Conservation (phyloP, 106 monocot species). For the Dioscorea alata region DNA sequence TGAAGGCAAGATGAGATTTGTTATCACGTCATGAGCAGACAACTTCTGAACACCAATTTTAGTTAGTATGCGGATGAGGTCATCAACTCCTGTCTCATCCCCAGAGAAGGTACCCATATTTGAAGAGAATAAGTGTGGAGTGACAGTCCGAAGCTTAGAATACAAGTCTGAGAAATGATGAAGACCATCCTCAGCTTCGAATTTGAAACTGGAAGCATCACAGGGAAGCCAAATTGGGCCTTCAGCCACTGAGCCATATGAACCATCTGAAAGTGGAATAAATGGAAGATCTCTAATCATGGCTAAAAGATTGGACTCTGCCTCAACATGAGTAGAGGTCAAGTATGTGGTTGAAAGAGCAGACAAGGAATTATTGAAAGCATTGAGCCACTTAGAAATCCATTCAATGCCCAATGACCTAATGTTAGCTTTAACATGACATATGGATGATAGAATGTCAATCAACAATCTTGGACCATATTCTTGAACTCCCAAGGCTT, state of each 20-base stretch:
- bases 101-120: constrained; percentile 15
- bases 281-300: constrained; percentile 56
- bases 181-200: constrained; percentile 34
- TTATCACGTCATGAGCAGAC: constrained; percentile 82
- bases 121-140: constrained; percentile 36
- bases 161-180: constrained; percentile 61
- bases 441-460: constrained; percentile 59
- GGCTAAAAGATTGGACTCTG: constrained; percentile 54
- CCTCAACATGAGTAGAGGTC: constrained; percentile 13
- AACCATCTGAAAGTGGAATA: constrained; percentile 87
- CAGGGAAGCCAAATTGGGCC: constrained; percentile 91
- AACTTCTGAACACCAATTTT: constrained; percentile 75
- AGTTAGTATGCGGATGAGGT: constrained; percentile 43
- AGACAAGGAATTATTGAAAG: constrained; percentile 33
- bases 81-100: constrained; percentile 35
- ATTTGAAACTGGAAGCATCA: constrained; percentile 35
- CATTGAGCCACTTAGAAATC: constrained; percentile 66
- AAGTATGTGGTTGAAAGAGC: constrained; percentile 24
- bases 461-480: constrained; percentile 76
- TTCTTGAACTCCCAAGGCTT: constrained; percentile 63
- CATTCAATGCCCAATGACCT: constrained; percentile 61
- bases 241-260: constrained; percentile 58
- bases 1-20: constrained; percentile 49
- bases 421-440: constrained; percentile 27
- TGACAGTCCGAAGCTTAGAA: constrained; percentile 58